These are phyloP conservation scores for Eutrema japonicum DNA, from an alignment of 345 rosid genomes.

Conservation along the genomic window DNA sequence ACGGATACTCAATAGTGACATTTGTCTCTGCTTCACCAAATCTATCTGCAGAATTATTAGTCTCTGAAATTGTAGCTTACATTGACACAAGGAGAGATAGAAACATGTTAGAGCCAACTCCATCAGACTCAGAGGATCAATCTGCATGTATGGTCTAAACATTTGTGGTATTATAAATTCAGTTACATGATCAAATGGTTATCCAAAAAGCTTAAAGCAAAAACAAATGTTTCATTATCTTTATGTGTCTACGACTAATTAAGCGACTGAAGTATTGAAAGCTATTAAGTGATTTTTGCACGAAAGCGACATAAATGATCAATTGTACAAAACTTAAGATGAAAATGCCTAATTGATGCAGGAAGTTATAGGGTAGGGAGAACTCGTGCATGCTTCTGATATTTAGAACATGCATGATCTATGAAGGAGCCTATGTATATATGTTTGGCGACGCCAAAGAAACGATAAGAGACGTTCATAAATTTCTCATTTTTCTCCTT, in stretches of 20 bases:
- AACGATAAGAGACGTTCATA: constrained; percentile 22
- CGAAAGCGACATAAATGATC: constrained; percentile 45
- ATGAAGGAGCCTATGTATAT: too few species aligned
- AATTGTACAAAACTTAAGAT: constrained; percentile 48
- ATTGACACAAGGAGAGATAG: constrained; percentile 45
- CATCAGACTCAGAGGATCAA: constrained; percentile 36
- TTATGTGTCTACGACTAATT: too few species aligned
- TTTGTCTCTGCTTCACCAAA: constrained; percentile 38
- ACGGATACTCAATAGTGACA: too few species aligned
- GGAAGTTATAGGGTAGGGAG: too few species aligned
- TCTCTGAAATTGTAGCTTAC: constrained; percentile 46
- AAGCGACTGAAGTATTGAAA: too few species aligned
- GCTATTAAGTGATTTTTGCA: constrained; percentile 26
- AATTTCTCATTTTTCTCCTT: too few species aligned
- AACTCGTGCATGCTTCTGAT: too few species aligned
- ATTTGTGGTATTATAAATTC: constrained; percentile 29
- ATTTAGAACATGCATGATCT: too few species aligned
- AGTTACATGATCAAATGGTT: background rate
- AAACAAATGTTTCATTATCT: too few species aligned
- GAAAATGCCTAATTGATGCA: constrained; percentile 15
- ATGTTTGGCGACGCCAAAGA: constrained; percentile 25
- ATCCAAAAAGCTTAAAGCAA: too few species aligned
- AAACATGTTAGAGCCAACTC: constrained; percentile 40
- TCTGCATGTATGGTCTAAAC: constrained; percentile 41
- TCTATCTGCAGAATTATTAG: constrained; percentile 39